phyloP scores from a whole-genome alignment of 805 yeast species.

The Yamadazyma endophytica region DNA sequence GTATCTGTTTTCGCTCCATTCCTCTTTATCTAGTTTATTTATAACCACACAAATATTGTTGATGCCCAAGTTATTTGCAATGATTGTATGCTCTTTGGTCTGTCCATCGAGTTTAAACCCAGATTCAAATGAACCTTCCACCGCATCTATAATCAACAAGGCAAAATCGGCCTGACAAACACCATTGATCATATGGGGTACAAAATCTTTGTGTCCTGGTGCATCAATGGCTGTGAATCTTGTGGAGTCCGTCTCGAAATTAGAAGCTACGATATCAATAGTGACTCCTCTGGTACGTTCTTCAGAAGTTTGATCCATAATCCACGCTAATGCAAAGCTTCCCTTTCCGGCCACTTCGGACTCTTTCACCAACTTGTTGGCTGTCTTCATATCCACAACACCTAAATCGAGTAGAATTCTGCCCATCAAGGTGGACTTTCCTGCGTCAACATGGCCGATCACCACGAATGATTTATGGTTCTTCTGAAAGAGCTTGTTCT shows the following conservation, averaged over 20 bases:
- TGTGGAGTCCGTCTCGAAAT: constrained; percentile 52
- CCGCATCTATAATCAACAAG: constrained; percentile 64
- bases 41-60: constrained; percentile 56
- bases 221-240: constrained; percentile 75
- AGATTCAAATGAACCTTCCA: constrained; percentile 63
- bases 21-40: constrained; percentile 65
- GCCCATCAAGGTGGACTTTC: constrained; percentile 79
- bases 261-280: constrained; percentile 68
- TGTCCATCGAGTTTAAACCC: constrained; percentile 69
- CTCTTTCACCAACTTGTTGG: constrained; percentile 60
- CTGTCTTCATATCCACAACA: constrained; percentile 59
- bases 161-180: constrained; percentile 77
- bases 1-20: constrained; percentile 54
- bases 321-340: constrained; percentile 83
- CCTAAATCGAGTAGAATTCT: constrained; percentile 64
- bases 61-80: constrained; percentile 67
- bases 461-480: constrained; percentile 71
- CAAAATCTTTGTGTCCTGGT: constrained; percentile 80
- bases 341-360: constrained; percentile 67
- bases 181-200: constrained; percentile 84
- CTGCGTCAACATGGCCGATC: constrained; percentile 85
- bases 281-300: constrained; percentile 78
- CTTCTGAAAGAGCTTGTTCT: constrained; percentile 32
- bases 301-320: constrained; percentile 75
- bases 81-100: constrained; percentile 71